These are phyloP conservation scores for Gleditsia sinensis DNA, from an alignment of 306 rosid species.

Conservation along the genomic window DNA sequence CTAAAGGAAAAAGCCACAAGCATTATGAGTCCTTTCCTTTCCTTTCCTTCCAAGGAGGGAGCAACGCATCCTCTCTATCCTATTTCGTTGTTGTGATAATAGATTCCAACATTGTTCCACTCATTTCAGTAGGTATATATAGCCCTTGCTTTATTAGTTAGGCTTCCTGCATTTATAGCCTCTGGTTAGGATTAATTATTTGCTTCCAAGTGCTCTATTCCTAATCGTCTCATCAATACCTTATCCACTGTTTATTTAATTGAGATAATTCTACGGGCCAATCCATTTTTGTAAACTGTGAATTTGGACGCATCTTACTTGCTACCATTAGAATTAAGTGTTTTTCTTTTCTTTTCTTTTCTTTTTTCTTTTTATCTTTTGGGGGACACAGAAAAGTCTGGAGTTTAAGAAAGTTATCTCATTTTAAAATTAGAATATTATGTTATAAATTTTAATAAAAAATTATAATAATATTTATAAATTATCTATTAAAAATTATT, in stretches of 20 bases:
- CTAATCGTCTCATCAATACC: background rate
- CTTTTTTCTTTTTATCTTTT: too few species aligned
- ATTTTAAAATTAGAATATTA: too few species aligned
- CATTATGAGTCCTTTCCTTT: background rate
- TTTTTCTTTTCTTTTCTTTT: too few species aligned
- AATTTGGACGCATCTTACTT: background rate
- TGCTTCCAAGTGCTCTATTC: background rate
- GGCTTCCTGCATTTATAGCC: background rate
- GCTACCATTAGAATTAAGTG: background rate
- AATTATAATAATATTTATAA: too few species aligned
- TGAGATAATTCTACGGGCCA: background rate
- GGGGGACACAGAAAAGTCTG: too few species aligned
- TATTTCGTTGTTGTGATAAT: background rate
- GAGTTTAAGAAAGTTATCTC: too few species aligned
- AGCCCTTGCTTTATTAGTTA: background rate
- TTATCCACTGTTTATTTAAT: background rate
- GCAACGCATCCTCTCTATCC: background rate
- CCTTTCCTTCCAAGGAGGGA: background rate
- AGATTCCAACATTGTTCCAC: slow-evolving; percentile 11
- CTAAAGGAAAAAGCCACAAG: background rate
- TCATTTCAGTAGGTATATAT: background rate
- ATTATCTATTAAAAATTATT: too few species aligned
- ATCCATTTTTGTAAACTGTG: background rate
- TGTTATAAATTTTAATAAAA: too few species aligned
- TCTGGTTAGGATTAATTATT: background rate